Conservation (phyloP, 768 basidiomycete genomes). For the Lactifluus echinatus region DNA sequence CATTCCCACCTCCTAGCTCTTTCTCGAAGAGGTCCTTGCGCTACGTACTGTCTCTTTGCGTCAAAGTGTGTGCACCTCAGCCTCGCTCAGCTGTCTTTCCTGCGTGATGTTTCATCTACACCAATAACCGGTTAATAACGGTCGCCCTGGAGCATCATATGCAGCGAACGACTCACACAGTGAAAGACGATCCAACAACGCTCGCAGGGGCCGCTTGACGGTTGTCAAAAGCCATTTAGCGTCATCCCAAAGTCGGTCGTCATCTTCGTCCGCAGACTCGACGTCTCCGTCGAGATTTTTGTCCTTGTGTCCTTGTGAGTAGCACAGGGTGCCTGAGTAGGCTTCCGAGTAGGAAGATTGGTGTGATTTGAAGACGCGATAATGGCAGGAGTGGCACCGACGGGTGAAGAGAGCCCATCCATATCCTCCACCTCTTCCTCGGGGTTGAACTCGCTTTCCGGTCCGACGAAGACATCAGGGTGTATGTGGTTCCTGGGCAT, state of each 20-base stretch:
- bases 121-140: not conserved
- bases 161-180: constrained; percentile 33
- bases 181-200: constrained; percentile 53
- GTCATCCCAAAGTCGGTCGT: constrained; percentile 25
- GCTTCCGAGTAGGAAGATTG: constrained; percentile 37
- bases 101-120: constrained; percentile 32
- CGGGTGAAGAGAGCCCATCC: constrained; percentile 20
- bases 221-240: constrained; percentile 30
- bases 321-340: constrained; percentile 8
- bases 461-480: constrained; percentile 15
- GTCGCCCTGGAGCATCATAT: no score
- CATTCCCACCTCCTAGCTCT: constrained; percentile 82
- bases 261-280: constrained; percentile 32
- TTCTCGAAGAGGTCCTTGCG: constrained; percentile 74
- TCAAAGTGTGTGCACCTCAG: constrained; percentile 63
- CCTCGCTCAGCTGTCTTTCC: constrained; percentile 61
- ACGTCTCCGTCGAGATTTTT: constrained; percentile 33
- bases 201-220: constrained; percentile 66
- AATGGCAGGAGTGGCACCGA: constrained; percentile 18
- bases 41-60: constrained; percentile 74
- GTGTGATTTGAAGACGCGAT: constrained; percentile 51
- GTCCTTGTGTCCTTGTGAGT: constrained; percentile 24
- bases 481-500: constrained; percentile 20
- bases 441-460: constrained; percentile 16
- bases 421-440: constrained; percentile 31